Evolutionary conservation across 108 stramenopile species (phyloP), one percentile per base, ranked within the genome.

Genomic region (Nannochloropsis oceanica): DNA sequence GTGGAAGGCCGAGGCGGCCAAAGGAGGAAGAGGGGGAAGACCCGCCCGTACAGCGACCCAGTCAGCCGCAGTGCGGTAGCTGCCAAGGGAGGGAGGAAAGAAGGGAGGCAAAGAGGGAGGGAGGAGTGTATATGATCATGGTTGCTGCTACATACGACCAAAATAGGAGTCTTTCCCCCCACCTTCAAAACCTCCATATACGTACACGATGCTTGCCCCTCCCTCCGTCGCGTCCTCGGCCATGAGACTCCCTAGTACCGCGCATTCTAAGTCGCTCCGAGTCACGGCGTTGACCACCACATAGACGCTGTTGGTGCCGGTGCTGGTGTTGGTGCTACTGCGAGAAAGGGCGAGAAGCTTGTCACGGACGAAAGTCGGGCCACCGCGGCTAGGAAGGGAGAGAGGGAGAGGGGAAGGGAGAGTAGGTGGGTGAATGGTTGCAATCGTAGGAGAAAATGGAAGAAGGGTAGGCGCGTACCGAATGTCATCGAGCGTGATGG

Each of bases 21-120:
- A 44, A 26, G 89, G 85, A 34, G 91, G 91, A 42, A 81, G 83
- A n/a, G 81, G 85, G 27, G 89, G 85, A 26, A 91, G 84, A 25
- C 79, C 86, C 5, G 86, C 81, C 44, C 86, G 59, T 9, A 89
- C 84, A 14, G 85, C 86, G 22, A 91, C 83, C n/a, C 85, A 83
- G 12, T 84, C 82, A 8, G 87, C 90, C 3, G 86, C 90, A 13
- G 83, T 44, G 42, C 86, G 88, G 82, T 44, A 44, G 82, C 42
- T 43, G 1, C 27, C 5, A 13, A 13, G 25, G 81, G n/a, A 25
- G 27, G 13, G 43, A 22, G 20, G 12, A 25, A 25, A 44, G 44
- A 10, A 10, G n/a, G 59, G 59, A 3, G 9, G 9, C 8, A 73
- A 18, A 18, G 22, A 18, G n/a, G 5, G n/a, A 73, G 2, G 59